phyloP scores from a whole-genome alignment of 805 yeast genomes.

The Candida insectorum region DNA sequence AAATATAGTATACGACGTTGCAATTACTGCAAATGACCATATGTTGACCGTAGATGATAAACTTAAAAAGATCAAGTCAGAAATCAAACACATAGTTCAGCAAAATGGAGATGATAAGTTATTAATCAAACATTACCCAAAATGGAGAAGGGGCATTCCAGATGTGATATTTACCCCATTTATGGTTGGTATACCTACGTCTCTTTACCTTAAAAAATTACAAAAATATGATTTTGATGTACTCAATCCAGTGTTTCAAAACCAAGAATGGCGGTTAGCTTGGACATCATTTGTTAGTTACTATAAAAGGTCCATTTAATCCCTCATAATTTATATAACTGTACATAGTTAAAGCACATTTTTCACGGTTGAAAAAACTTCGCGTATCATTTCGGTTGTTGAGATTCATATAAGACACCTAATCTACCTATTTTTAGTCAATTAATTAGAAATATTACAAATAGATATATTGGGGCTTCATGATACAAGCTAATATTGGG shows the following conservation, averaged over 20 bases:
- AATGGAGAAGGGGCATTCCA: slow-evolving; percentile 49
- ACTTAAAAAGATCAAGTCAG: slow-evolving; percentile 34
- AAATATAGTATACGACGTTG: slow-evolving; percentile 64
- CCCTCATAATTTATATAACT: background rate
- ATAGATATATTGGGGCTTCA: background rate
- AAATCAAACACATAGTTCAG: slow-evolving; percentile 29
- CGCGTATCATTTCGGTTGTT: background rate
- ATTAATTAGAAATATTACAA: too few species aligned
- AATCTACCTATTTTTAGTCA: too few species aligned
- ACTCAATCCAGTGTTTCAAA: slow-evolving; percentile 38
- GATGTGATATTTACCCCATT: slow-evolving; percentile 67
- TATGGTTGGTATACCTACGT: slow-evolving; percentile 64
- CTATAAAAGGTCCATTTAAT: slow-evolving; percentile 32
- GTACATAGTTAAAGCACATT: background rate
- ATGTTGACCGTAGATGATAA: slow-evolving; percentile 64
- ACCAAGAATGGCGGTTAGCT: slow-evolving; percentile 64
- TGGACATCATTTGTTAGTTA: slow-evolving; percentile 55
- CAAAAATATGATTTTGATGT: slow-evolving; percentile 67
- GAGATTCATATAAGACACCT: background rate
- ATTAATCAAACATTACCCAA: slow-evolving; percentile 21
- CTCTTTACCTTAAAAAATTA: slow-evolving; percentile 56
- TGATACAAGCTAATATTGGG: background rate
- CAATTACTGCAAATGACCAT: slow-evolving; percentile 79
- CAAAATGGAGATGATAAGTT: slow-evolving; percentile 22
- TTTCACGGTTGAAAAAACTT: background rate